Percentiles rank a stretch among this genome's conserved stretches.
These are phyloP conservation scores for Hypoxylon sp. DNA, from an alignment of 2,329 filamentous ascomycete species.

Conservation along the genomic window DNA sequence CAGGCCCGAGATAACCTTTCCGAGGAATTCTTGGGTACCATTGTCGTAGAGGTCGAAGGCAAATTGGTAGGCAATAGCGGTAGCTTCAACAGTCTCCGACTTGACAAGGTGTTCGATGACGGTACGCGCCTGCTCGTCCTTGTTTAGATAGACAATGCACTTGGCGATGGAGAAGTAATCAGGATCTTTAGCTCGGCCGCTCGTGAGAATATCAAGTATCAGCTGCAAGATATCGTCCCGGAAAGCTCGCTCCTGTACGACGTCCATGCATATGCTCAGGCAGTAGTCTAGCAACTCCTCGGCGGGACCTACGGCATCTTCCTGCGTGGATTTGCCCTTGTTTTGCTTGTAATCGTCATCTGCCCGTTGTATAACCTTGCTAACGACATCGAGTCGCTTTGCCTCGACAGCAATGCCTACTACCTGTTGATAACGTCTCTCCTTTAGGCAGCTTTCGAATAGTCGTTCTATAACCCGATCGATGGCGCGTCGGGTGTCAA, in stretches of 20 bases:
- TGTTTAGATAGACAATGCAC: conserved; percentile 95
- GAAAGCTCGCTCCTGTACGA: conserved; percentile 92
- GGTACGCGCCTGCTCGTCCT: conserved; percentile 87
- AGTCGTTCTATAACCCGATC: conserved; percentile 87
- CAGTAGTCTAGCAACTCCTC: conserved; percentile 98
- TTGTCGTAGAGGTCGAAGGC: conserved; percentile 99
- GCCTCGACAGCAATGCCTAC: conserved; percentile 97
- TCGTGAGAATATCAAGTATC: conserved; percentile 89
- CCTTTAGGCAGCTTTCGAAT: conserved; percentile 88
- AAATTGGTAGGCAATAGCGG: conserved; percentile 94
- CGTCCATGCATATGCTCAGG: conserved; percentile 94
- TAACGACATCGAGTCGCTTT: conserved; percentile 88
- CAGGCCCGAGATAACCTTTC: conserved; percentile 86
- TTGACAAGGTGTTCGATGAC: conserved; percentile 86
- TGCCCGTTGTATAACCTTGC: conserved; percentile 88
- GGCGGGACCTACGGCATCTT: conserved; percentile 68
- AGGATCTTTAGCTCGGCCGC: conserved; percentile 84
- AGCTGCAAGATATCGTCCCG: conserved; percentile 86
- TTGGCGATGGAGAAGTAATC: conserved; percentile 99
- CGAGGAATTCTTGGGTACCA: conserved; percentile 95
- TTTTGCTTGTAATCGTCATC: conserved; percentile 83
- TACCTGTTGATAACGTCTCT: conserved; percentile 92
- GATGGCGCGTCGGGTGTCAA: conserved; percentile 80
- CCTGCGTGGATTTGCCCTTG: conserved; percentile 69
- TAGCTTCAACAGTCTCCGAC: conserved; percentile 80